phyloP scores from a whole-genome alignment of 2,329 filamentous ascomycete genomes.

The Colletotrichum scovillei region DNA sequence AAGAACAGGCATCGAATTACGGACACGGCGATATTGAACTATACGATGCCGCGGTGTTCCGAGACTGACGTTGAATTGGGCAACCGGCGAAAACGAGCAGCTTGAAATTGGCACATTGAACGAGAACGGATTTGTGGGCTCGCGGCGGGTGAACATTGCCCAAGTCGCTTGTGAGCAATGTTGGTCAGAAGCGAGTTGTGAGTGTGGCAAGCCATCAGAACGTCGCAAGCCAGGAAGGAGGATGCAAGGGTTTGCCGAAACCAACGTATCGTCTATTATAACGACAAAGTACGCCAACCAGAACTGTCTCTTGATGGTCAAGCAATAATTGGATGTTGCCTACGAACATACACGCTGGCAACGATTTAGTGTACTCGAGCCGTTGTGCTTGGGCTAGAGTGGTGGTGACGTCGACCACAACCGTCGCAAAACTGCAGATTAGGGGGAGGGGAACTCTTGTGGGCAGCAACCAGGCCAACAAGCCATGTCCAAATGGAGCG shows the following conservation, averaged over 20 bases:
- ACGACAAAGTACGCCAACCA: not conserved
- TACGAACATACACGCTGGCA: not conserved
- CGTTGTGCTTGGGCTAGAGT: not conserved
- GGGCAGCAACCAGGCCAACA: not conserved
- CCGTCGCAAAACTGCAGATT: not conserved
- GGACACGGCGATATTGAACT: constrained; percentile 7
- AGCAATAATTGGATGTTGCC: not conserved
- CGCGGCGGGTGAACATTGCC: not conserved
- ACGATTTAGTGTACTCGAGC: not conserved
- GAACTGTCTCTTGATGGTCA: not conserved
- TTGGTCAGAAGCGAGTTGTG: constrained; percentile 19
- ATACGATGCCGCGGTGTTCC: not conserved
- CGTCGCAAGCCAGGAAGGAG: not conserved
- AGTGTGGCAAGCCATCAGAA: constrained; percentile 18
- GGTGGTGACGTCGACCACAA: constrained; percentile 14
- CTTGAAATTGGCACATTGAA: not conserved
- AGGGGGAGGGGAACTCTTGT: not conserved
- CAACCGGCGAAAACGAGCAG: not conserved
- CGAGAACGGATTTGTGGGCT: not conserved
- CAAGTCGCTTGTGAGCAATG: constrained; percentile 2
- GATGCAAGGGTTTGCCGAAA: not conserved
- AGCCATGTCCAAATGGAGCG: constrained; percentile 14
- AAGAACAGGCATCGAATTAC: not conserved
- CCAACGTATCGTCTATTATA: not conserved
- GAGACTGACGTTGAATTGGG: not conserved